Conservation (phyloP, 1,284 basidiomycete genomes). For the Heliocybe sulcata region DNA sequence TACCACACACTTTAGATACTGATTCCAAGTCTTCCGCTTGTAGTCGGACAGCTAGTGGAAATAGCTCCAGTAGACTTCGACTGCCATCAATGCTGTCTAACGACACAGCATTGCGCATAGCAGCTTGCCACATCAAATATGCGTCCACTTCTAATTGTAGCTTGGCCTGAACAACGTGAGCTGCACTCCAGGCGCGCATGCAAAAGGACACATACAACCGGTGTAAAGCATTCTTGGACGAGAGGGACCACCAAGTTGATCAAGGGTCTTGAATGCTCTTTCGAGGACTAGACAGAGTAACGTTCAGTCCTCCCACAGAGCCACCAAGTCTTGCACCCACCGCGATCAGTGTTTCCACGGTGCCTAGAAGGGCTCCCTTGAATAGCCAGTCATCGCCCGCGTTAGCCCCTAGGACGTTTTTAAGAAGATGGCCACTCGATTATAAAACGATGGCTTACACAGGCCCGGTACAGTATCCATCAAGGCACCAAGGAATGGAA, state of each 20-base stretch:
- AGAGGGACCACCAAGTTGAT: slow-evolving; percentile 63
- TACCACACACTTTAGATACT: slow-evolving; percentile 54
- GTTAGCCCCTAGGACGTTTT: slow-evolving; percentile 42
- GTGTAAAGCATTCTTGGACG: slow-evolving; percentile 66
- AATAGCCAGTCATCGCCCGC: slow-evolving; percentile 75
- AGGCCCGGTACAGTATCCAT: slow-evolving; percentile 65
- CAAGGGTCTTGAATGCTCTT: slow-evolving; percentile 52
- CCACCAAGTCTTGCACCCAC: slow-evolving; percentile 29
- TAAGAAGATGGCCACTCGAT: background rate
- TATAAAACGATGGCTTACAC: slow-evolving; percentile 43
- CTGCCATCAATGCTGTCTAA: slow-evolving; percentile 39
- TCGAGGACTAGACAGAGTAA: slow-evolving; percentile 42
- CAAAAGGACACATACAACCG: slow-evolving; percentile 37
- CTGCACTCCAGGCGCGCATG: slow-evolving; percentile 3
- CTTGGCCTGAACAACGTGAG: slow-evolving; percentile 39
- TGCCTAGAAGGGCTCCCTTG: slow-evolving; percentile 67
- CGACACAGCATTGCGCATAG: slow-evolving; percentile 61
- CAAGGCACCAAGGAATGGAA: slow-evolving; percentile 62
- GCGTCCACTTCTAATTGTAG: slow-evolving; percentile 78
- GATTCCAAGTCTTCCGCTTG: slow-evolving; percentile 72
- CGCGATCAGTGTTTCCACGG: slow-evolving; percentile 66
- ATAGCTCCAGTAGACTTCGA: slow-evolving; percentile 58
- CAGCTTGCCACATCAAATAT: slow-evolving; percentile 67
- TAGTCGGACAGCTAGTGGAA: slow-evolving; percentile 56
- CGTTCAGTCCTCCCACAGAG: background rate